A percentile compares a stretch with the other conserved stretches of the same genome.
Evolutionary conservation across 176 grass and related monocot genomes (phyloP).

Genomic region (Olyra latifolia): DNA sequence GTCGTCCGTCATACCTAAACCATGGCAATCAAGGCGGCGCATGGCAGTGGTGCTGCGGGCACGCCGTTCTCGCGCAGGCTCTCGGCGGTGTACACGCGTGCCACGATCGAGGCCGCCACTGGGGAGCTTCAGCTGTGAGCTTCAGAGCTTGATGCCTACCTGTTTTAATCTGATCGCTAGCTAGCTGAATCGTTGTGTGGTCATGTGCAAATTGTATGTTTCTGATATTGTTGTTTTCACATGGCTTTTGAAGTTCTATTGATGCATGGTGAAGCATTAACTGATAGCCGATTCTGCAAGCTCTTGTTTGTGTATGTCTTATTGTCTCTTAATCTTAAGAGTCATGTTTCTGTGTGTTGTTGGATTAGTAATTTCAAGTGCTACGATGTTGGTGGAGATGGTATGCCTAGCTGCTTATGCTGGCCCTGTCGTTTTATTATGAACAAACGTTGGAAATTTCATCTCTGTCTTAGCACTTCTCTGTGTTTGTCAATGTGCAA

Average conservation of each 20-base stretch:
- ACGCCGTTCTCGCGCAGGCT: conserved; percentile 59
- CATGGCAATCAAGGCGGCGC: conserved; percentile 76
- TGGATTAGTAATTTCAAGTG: too few relatives aligned
- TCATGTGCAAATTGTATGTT: not conserved
- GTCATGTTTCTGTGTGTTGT: too few relatives aligned
- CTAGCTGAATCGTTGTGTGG: not conserved
- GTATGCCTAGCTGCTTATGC: too few relatives aligned
- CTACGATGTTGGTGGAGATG: too few relatives aligned
- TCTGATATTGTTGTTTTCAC: not conserved
- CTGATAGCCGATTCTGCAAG: not conserved
- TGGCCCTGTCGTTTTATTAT: too few relatives aligned
- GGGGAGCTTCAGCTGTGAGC: conserved; percentile 39
- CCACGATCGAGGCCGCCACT: conserved; percentile 81
- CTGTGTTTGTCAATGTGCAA: too few relatives aligned
- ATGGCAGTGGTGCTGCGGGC: conserved; percentile 41
- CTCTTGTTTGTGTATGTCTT: too few relatives aligned
- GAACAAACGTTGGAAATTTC: too few relatives aligned
- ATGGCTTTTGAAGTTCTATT: not conserved
- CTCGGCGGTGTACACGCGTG: conserved; percentile 78
- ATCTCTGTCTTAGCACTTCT: too few relatives aligned
- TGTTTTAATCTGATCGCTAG: not conserved
- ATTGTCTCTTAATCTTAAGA: too few relatives aligned
- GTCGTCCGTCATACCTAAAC: conserved; percentile 96
- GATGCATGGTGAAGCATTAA: not conserved
- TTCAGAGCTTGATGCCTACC: not conserved